Evolutionary conservation across 768 basidiomycete genomes (phyloP), one percentile per base, ranked within the genome.

Genomic region (Baorangia bicolor): DNA sequence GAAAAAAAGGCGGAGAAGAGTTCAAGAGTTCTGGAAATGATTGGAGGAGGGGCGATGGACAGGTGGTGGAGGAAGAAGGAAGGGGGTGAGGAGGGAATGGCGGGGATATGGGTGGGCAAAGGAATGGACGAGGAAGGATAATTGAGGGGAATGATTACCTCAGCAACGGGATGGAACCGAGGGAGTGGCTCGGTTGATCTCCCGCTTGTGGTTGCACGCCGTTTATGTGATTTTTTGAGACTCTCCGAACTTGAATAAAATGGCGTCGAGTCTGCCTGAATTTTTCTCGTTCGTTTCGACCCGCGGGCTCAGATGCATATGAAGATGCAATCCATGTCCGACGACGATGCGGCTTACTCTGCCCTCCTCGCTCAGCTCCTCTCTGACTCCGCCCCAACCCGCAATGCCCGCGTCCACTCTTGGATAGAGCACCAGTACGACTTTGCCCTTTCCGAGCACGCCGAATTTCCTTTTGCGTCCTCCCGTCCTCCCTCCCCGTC

Each of bases 351-450:
- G 0, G 70, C 69, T 0, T 73, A 73, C 44, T 66, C 69, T 11
- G 61, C 55, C 0, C 59, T 71, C 7, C 69, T 71, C 43, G 49
- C 64, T 0, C 71, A 71, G 16, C 61, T 71, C 1, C 59, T 71
- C 49, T 61, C 64, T 0, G 70, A 63, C 51, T 56, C 64, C 0
- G 49, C 70, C 6, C 7, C 49, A 0, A 37, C 64, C 0, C 71
- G 70, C 60, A 62, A 71, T 6, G 67, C 69, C 0, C 65, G 70
- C 8, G 66, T 71, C 0, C 71, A 71, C 38, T 73, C 70, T 1
- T 71, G 70, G 70, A 71, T 71, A 23, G 70, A 71, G 40, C 71
- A 73, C 28, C 70, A 71, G n/a, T 71, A 71, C 47, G 71, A 71
- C 61, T 71, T 71, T 65, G 70, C 64, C 18, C 56, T 71, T 30